phyloP scores from a whole-genome alignment of 352 stramenopile genomes.

The Elongisporangium undulatum region DNA sequence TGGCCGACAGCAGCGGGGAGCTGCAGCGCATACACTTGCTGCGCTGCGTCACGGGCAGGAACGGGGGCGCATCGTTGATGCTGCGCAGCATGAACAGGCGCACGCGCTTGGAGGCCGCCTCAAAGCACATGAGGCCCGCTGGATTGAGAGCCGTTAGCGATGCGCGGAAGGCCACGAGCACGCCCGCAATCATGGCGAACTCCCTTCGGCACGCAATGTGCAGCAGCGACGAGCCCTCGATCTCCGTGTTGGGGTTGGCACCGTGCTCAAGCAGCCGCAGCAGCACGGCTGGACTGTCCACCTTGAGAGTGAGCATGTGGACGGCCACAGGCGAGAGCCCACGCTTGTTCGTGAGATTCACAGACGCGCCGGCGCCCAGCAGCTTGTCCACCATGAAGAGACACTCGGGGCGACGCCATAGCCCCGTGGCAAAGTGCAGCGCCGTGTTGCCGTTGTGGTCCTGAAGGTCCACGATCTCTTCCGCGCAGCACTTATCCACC shows the following conservation, averaged over 20 bases:
- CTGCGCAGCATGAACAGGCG: conserved; percentile 68
- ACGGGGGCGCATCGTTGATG: conserved; percentile 43
- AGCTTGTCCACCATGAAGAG: conserved; percentile 42
- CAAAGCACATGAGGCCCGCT: conserved; percentile 73
- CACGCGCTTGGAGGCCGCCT: conserved; percentile 58
- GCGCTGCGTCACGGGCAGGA: conserved; percentile 41
- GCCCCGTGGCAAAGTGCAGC: conserved; percentile 70
- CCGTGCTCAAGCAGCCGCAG: conserved; percentile 63
- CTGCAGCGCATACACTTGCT: conserved; percentile 78
- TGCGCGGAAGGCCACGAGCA: conserved; percentile 58
- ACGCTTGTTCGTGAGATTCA: conserved; percentile 52
- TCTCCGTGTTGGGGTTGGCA: conserved; percentile 53
- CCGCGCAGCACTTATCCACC: conserved; percentile 59
- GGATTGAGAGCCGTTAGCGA: conserved; percentile 58
- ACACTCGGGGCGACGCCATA: conserved; percentile 46
- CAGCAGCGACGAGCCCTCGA: conserved; percentile 55
- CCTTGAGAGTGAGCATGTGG: conserved; percentile 76
- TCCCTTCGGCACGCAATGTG: conserved; percentile 49
- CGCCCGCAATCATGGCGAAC: conserved; percentile 45
- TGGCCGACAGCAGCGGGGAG: conserved; percentile 34
- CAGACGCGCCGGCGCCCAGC: conserved; percentile 46
- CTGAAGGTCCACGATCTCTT: conserved; percentile 61
- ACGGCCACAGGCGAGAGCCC: conserved; percentile 63
- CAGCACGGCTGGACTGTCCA: conserved; percentile 63
- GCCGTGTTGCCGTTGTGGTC: conserved; percentile 82